A percentile compares a stretch with the other conserved stretches of the same genome.
These are phyloP conservation scores for Epichloe coenophiala DNA, from an alignment of 2,329 filamentous ascomycete species.

Conservation along the genomic window DNA sequence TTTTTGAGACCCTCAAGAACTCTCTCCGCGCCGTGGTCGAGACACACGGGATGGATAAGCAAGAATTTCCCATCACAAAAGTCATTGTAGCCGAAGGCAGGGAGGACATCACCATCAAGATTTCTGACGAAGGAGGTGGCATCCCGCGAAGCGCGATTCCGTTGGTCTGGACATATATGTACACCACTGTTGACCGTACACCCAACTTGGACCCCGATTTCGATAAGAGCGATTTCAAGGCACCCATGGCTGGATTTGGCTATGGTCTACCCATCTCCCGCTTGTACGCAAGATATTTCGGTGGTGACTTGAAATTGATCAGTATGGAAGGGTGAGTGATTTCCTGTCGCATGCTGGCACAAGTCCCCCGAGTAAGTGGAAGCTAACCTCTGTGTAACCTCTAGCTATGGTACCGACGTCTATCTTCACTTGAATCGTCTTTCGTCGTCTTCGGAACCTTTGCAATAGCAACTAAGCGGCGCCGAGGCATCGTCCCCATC, in stretches of 20 bases:
- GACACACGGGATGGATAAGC: slow-evolving; percentile 84
- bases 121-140: slow-evolving; percentile 90
- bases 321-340: slow-evolving; percentile 90
- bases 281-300: slow-evolving; percentile 92
- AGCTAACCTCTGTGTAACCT: slow-evolving; percentile 9
- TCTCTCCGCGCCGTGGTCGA: slow-evolving; percentile 94
- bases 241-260: slow-evolving; percentile 98
- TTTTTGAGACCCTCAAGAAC: slow-evolving; percentile 98
- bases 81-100: slow-evolving; percentile 95
- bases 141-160: slow-evolving; percentile 89
- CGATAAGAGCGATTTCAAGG: slow-evolving; percentile 98
- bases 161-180: slow-evolving; percentile 99
- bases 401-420: slow-evolving; percentile 91
- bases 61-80: slow-evolving; percentile 88
- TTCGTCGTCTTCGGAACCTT: slow-evolving; percentile 86
- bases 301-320: slow-evolving; percentile 91
- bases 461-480: slow-evolving; percentile 75
- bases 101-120: slow-evolving; percentile 98
- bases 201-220: slow-evolving; percentile 94
- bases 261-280: slow-evolving; percentile 91
- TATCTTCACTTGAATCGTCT: slow-evolving; percentile 95
- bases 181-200: slow-evolving; percentile 93
- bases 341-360: slow-evolving; percentile 6
- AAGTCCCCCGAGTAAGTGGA: not conserved
- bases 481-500: slow-evolving; percentile 21